These are phyloP conservation scores for Melaleuca alternifolia DNA, from an alignment of 345 rosid genomes.

Conservation along the genomic window DNA sequence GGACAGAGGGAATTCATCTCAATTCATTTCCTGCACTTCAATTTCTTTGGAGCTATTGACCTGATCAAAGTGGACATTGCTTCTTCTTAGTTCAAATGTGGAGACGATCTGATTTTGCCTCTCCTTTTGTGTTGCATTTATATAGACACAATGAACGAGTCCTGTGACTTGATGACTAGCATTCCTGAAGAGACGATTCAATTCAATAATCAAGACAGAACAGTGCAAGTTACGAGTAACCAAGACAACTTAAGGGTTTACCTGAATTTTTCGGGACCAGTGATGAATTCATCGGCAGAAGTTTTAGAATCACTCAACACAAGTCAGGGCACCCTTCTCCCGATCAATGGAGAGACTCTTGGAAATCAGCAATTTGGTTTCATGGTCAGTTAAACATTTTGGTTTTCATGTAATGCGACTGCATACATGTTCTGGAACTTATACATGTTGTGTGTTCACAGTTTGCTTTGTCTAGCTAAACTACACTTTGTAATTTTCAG, in stretches of 20 bases:
- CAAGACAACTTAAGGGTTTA: constrained; percentile 47
- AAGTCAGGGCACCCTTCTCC: constrained; percentile 55
- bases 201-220: constrained; percentile 46
- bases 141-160: constrained; percentile 66
- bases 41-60: too few relatives aligned
- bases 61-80: too few relatives aligned
- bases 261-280: constrained; percentile 64
- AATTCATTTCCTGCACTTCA: too few relatives aligned
- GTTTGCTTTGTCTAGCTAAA: neutral
- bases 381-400: constrained; percentile 25
- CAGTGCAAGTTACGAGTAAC: constrained; percentile 71
- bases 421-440: too few relatives aligned
- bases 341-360: constrained; percentile 33
- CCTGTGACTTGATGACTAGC: constrained; percentile 48
- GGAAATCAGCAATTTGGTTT: constrained; percentile 73
- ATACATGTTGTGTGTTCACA: too few relatives aligned
- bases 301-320: constrained; percentile 33
- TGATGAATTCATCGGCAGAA: constrained; percentile 61
- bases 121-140: neutral
- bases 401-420: too few relatives aligned
- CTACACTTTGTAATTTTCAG: constrained; percentile 20
- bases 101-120: too few relatives aligned
- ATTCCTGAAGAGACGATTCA: constrained; percentile 62
- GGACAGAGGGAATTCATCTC: too few relatives aligned
- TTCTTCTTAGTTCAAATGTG: too few relatives aligned